Base-by-base conservation (phyloP, 2,329 filamentous ascomycete genomes). In the Reticulascus tulasneorum region DNA sequence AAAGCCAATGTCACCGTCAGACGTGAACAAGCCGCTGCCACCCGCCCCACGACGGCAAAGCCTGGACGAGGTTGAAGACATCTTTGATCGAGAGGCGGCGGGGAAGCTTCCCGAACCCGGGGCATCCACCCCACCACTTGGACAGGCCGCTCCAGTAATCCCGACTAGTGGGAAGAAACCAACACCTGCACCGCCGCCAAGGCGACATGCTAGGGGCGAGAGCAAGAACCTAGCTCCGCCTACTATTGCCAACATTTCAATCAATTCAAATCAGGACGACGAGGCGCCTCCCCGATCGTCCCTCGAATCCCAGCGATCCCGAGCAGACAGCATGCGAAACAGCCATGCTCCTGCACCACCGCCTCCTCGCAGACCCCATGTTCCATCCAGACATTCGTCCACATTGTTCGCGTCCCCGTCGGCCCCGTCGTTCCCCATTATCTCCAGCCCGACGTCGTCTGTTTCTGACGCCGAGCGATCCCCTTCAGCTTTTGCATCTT, bases 11-110 rank as follows among this genome's bases (percentile, higher is more conserved):
- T 59, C 62, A 11, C 51, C 60, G 7, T 71, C 72, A 7, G 73
- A 81, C 46, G 55, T 75, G 19, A 78, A 79, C 54, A 84, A 83
- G 48, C 77, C 80, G 4, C 66, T 83, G 10, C 78, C 82, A 3
- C 68, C 70, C 2, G 65, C 73, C 5, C 75, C 75, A 3, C 48
- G 54, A 9, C 64, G 67, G 23, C 65, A 63, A 23, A 67, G 60
- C 43, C 67, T 73, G 17, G 69, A 74, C 32, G 66, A 64, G 23
- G 49, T 56, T 15, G 71, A 76, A 39, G 73, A 70, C 23, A 59
- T 72, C 15, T 75, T 77, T 41, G 73, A 77, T 43, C 67, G 62
- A 25, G 73, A 77, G 50, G 63, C 70, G 23, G 71, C 67, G 12
- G 72, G 70, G 22, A 76, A 73, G 46, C 50, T 67, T 6, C 71